Evolutionary conservation across 495 filamentous ascomycete genomes (phyloP), one percentile per base, ranked within the genome.

Genomic region (Baudoinia panamericana): DNA sequence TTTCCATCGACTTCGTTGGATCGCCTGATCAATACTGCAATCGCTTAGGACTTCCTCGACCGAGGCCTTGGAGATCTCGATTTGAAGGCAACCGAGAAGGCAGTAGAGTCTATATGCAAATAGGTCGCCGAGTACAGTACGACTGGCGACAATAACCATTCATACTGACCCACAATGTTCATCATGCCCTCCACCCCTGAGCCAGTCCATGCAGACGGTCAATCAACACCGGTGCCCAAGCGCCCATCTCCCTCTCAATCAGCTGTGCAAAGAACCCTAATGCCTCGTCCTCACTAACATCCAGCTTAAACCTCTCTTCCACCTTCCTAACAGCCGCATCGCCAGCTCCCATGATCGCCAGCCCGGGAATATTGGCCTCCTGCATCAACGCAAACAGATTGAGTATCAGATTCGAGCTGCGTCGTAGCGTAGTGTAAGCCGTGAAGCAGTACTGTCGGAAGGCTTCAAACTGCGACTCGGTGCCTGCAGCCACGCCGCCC

Each of bases 381-480:
- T 88, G 80, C 90, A 99, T 99, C 43, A 99, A 62, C 51, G 80
- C 85, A 59, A 99, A 96, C 26, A 99, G 56, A 52, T 96, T 99
- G 13, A 99, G 63, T n/a, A 99, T 92, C 40, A 99, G 59, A 47
- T 88, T 92, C 15, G 76, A 76, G 2, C 75, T 80, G 56, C 96
- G 94, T 29, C 90, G 75, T 21, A 99, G 65, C 15, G 90, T 84
- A 12, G 82, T 84, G 58, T 88, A 99, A 1, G 90, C 85, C 0
- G 92, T 88, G 59, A 92, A 95, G 59, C 86, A 94, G 61, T 95
- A 92, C 51, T 85, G 79, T 54, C 87, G 85, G 61, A 96, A 99
- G 30, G 81, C 72, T 11, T 75, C 61, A 56, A 93, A 96, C 33
- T 93, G 75, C 13, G 78, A 72, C 19, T 78, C 82, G 20, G 36